Conservation (phyloP, 306 rosid species). For the Pyrus betulifolia region DNA sequence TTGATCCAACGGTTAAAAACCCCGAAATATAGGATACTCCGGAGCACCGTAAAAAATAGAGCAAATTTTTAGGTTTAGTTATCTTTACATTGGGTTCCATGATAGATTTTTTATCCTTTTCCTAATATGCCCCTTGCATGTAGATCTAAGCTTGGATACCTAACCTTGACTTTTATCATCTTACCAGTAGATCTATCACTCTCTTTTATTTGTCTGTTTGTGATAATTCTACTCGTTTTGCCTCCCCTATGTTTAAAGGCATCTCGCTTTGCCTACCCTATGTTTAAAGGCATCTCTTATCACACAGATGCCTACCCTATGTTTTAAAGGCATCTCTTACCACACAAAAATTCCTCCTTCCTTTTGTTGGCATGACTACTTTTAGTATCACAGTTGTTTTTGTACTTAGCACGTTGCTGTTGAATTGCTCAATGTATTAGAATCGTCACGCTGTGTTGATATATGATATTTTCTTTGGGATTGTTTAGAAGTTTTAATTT, state of each 20-base stretch:
- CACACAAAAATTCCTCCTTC: neutral
- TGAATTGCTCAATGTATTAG: neutral
- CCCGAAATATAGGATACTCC: neutral
- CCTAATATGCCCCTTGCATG: constrained; percentile 4
- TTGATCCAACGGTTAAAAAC: neutral
- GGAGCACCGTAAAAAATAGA: neutral
- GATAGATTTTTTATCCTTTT: neutral
- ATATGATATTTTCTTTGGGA: neutral
- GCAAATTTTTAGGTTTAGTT: neutral
- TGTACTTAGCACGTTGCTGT: neutral
- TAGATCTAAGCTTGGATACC: constrained; percentile 3
- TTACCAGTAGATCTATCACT: constrained; percentile 7
- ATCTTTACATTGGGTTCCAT: neutral
- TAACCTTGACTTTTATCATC: constrained; percentile 14
- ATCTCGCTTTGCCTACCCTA: neutral
- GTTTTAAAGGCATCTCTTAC: neutral
- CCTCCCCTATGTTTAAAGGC: neutral
- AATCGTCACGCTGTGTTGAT: neutral
- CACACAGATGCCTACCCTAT: neutral
- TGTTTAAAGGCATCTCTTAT: neutral
- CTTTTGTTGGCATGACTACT: neutral
- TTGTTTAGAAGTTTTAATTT: neutral
- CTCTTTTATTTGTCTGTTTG: constrained; percentile 1
- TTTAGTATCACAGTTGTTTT: neutral
- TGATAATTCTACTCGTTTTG: constrained; percentile 5